Evolutionary conservation across 2,329 filamentous ascomycete species (phyloP).

Genomic region (Lecanoromycetidae sp.): DNA sequence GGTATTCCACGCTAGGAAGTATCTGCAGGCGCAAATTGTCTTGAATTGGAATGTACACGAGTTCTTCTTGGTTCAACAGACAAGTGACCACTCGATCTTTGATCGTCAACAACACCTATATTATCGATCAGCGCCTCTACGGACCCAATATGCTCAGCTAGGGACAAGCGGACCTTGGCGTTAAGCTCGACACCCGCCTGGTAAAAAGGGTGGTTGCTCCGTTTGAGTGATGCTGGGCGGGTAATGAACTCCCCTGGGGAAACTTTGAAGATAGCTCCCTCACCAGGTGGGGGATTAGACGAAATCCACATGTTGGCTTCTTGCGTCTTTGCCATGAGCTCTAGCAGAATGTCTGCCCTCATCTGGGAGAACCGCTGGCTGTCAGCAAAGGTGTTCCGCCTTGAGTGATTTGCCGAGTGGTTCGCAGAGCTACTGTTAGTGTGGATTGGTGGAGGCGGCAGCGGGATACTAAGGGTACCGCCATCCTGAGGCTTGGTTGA

Average conservation of each 20-base stretch:
- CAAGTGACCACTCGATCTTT: conserved; percentile 6
- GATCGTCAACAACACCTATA: conserved; percentile 7
- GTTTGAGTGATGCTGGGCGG: background rate
- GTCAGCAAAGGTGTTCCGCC: conserved; percentile 9
- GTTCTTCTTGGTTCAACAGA: conserved; percentile 25
- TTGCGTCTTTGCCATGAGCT: conserved; percentile 3
- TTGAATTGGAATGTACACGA: conserved; percentile 46
- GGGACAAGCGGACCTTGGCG: background rate
- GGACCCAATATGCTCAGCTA: background rate
- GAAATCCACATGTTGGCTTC: conserved; percentile 5
- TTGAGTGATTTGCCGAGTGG: background rate
- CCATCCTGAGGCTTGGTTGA: background rate
- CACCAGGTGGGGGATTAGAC: background rate
- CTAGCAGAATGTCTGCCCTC: conserved; percentile 1
- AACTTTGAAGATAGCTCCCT: conserved; percentile 3
- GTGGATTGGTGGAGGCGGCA: background rate
- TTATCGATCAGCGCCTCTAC: background rate
- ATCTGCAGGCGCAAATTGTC: conserved; percentile 51
- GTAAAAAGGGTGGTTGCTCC: conserved; percentile 3
- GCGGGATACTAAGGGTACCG: background rate
- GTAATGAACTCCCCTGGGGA: conserved; percentile 8
- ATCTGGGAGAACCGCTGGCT: conserved; percentile 11
- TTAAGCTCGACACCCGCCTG: conserved; percentile 4
- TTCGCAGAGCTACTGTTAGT: background rate
- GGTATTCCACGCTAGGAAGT: conserved; percentile 43